Percentiles rank a stretch among this genome's conserved stretches.
Conservation (phyloP, 768 basidiomycete genomes). For the Macrolepiota albuminosa region DNA sequence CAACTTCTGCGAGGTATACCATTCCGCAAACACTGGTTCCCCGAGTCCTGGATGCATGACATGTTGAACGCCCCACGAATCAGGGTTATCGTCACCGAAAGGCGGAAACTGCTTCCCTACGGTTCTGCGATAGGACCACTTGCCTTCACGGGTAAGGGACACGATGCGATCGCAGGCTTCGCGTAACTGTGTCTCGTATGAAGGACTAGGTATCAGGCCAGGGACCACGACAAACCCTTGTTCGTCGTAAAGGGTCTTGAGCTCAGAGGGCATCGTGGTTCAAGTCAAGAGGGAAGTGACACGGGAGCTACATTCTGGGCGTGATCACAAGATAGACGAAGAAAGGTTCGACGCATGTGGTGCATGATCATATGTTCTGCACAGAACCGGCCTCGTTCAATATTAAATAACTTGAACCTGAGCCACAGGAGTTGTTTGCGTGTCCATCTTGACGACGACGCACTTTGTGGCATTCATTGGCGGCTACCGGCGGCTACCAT, state of each 20-base stretch:
- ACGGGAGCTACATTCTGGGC: neutral
- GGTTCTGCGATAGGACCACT: slow-evolving; percentile 62
- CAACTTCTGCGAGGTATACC: slow-evolving; percentile 60
- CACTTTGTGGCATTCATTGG: neutral
- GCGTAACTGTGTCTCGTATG: slow-evolving; percentile 33
- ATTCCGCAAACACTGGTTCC: slow-evolving; percentile 54
- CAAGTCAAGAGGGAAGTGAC: neutral
- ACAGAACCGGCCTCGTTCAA: neutral
- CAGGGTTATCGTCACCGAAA: slow-evolving; percentile 51
- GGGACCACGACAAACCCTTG: slow-evolving; percentile 66
- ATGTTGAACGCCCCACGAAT: slow-evolving; percentile 81
- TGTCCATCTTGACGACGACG: neutral
- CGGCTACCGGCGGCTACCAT: too few species aligned
- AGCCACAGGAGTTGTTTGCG: neutral
- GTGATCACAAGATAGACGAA: neutral
- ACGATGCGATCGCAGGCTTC: slow-evolving; percentile 49
- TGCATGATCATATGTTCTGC: neutral
- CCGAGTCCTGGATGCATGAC: slow-evolving; percentile 73
- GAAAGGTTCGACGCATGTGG: neutral
- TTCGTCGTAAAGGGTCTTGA: slow-evolving; percentile 50
- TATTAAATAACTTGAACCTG: neutral
- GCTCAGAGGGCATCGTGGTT: slow-evolving; percentile 16
- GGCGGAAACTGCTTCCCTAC: slow-evolving; percentile 82
- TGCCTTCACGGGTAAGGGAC: slow-evolving; percentile 48
- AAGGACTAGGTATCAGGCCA: slow-evolving; percentile 39